Evolutionary conservation across 2,329 filamentous ascomycete species (phyloP).

Genomic region (Acrocalymma vagum): DNA sequence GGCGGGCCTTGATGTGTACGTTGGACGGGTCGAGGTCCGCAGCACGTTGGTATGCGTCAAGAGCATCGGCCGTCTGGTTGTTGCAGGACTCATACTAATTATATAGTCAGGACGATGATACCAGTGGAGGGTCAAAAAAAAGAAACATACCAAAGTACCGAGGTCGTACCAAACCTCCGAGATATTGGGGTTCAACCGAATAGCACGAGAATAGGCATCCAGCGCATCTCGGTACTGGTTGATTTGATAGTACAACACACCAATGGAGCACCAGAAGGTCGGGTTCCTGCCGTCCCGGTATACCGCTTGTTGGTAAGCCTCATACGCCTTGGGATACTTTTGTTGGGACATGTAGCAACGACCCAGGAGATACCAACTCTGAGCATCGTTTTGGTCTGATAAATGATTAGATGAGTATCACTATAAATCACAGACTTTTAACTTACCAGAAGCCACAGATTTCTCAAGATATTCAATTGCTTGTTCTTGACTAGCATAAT

Average conservation of each 20-base stretch:
- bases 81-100: constrained; percentile 96
- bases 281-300: constrained; percentile 98
- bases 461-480: constrained; percentile 98
- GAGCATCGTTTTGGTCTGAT: constrained; percentile 93
- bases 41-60: constrained; percentile 94
- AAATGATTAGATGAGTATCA: too few species aligned
- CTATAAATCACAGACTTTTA: too few species aligned
- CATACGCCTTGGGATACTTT: constrained; percentile 98
- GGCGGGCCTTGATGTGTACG: constrained; percentile 92
- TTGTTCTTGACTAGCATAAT: constrained; percentile 90
- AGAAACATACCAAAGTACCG: constrained; percentile 81
- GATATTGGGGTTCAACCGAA: constrained; percentile 96
- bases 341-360: constrained; percentile 99
- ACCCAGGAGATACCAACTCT: constrained; percentile 98
- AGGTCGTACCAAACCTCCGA: constrained; percentile 99
- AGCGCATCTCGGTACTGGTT: constrained; percentile 98
- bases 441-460: constrained; percentile 87
- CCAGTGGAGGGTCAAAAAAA: constrained; percentile 8
- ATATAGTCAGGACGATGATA: constrained; percentile 22
- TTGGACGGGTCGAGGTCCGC: constrained; percentile 93
- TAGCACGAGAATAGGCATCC: constrained; percentile 96
- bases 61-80: constrained; percentile 95
- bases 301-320: constrained; percentile 97
- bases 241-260: constrained; percentile 98
- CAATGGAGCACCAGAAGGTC: constrained; percentile 99